These are phyloP conservation scores for Phytophthora fragariae DNA, from an alignment of 352 stramenopile species.

Conservation along the genomic window DNA sequence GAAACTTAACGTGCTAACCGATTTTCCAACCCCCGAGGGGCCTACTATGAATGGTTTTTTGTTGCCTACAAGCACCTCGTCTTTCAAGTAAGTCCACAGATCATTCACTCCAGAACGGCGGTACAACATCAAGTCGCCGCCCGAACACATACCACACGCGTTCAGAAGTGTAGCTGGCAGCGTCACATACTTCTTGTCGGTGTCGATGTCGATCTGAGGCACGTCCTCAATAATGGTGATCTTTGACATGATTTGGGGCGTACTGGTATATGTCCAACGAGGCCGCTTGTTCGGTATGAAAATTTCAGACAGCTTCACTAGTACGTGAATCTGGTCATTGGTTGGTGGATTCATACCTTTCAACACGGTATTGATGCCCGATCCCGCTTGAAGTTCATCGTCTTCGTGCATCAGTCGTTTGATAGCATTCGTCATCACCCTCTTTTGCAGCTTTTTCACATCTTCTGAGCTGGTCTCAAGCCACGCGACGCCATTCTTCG, in stretches of 20 bases:
- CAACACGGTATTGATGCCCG: background rate
- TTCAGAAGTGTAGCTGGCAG: background rate
- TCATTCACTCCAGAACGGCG: background rate
- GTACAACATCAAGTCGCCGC: background rate
- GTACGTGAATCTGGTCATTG: background rate
- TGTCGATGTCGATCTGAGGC: background rate
- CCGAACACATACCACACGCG: background rate
- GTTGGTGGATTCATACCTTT: background rate
- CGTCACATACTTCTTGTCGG: background rate
- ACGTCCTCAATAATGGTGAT: background rate
- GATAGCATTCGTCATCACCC: background rate
- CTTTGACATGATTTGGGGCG: background rate
- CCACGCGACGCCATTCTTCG: background rate
- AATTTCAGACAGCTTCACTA: background rate
- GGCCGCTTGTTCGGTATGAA: background rate
- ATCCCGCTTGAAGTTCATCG: background rate
- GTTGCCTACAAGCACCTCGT: background rate
- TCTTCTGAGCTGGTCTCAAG: background rate
- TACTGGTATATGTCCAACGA: background rate
- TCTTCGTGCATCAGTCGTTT: background rate
- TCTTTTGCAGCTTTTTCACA: background rate
- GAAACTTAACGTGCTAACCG: background rate
- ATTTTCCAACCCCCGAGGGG: background rate
- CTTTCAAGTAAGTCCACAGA: background rate
- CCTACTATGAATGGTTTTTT: background rate